These are phyloP conservation scores for Leccinum insolens DNA, from an alignment of 1,284 basidiomycete species.

Conservation along the genomic window DNA sequence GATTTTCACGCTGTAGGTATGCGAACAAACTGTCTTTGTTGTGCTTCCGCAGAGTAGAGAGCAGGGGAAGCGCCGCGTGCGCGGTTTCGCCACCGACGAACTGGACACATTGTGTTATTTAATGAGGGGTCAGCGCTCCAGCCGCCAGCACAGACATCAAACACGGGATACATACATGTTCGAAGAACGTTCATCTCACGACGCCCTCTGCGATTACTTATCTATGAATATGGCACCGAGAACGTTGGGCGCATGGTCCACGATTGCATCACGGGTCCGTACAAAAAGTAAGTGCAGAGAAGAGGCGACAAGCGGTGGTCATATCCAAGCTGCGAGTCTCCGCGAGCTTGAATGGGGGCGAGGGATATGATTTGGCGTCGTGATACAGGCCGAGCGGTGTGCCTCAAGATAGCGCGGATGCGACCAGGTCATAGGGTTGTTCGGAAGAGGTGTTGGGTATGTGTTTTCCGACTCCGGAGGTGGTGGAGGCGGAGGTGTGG, in stretches of 20 bases:
- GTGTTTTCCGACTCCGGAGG: background rate
- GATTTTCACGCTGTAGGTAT: slow-evolving; percentile 80
- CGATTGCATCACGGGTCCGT: slow-evolving; percentile 74
- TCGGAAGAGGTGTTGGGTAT: slow-evolving; percentile 8
- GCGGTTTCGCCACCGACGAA: slow-evolving; percentile 91
- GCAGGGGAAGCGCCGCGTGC: slow-evolving; percentile 64
- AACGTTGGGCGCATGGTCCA: slow-evolving; percentile 78
- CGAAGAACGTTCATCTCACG: slow-evolving; percentile 85
- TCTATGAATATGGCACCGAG: slow-evolving; percentile 61
- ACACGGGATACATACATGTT: slow-evolving; percentile 53
- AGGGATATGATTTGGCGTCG: slow-evolving; percentile 31
- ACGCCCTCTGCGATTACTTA: slow-evolving; percentile 65
- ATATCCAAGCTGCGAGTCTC: background rate
- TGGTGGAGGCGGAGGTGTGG: slow-evolving; percentile 1
- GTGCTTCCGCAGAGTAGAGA: slow-evolving; percentile 61
- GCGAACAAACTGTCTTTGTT: slow-evolving; percentile 82
- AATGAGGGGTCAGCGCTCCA: background rate
- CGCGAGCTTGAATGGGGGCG: slow-evolving; percentile 22
- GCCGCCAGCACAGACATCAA: background rate
- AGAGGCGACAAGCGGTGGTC: slow-evolving; percentile 20
- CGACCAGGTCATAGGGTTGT: slow-evolving; percentile 17
- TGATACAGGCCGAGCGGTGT: slow-evolving; percentile 23
- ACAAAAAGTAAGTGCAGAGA: slow-evolving; percentile 77
- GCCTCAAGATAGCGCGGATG: slow-evolving; percentile 23
- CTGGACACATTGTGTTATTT: slow-evolving; percentile 37